Evolutionary conservation across 208 protist species (phyloP).

Genomic region (Trypanosoma conorhini): DNA sequence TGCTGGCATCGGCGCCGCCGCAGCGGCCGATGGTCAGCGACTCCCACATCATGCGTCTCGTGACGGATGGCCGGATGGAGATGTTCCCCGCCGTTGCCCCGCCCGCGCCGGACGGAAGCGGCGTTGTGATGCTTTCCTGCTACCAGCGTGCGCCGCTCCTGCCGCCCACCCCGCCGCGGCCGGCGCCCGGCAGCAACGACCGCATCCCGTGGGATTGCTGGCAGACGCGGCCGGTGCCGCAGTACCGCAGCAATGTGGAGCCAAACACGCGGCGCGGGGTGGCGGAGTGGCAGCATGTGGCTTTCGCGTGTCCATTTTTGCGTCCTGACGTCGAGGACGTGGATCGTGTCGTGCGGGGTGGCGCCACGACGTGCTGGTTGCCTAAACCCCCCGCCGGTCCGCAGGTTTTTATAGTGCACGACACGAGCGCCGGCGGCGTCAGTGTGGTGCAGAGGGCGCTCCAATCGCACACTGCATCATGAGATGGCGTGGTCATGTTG

Average conservation of each 20-base stretch:
- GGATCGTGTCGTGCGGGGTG: conserved; percentile 16
- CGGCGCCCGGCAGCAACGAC: conserved; percentile 34
- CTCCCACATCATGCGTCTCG: conserved; percentile 33
- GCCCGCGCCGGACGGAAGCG: conserved; percentile 5
- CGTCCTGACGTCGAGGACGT: conserved; percentile 12
- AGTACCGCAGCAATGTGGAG: conserved; percentile 12
- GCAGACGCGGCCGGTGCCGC: conserved; percentile 30
- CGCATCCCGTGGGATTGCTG: conserved; percentile 50
- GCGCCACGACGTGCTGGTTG: conserved; percentile 8
- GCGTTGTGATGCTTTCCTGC: conserved; percentile 14
- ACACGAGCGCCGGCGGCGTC: conserved; percentile 1
- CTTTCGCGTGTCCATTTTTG: conserved; percentile 28
- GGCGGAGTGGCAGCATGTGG: conserved; percentile 19
- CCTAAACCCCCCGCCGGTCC: conserved; percentile 18
- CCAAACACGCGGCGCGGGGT: neutral
- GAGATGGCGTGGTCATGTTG: neutral
- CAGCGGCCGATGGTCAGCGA: conserved; percentile 38
- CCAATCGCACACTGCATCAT: neutral
- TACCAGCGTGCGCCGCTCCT: conserved; percentile 32
- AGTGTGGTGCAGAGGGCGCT: conserved; percentile 12
- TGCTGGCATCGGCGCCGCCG: neutral
- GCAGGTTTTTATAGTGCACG: conserved; percentile 18
- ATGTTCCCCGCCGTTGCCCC: conserved; percentile 29
- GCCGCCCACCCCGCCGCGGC: conserved; percentile 49
- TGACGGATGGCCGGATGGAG: conserved; percentile 42